A percentile compares a stretch with the other conserved stretches of the same genome.
Evolutionary conservation across 192 early-diverging fungal species (phyloP).

Genomic region (Dissophora ornata): DNA sequence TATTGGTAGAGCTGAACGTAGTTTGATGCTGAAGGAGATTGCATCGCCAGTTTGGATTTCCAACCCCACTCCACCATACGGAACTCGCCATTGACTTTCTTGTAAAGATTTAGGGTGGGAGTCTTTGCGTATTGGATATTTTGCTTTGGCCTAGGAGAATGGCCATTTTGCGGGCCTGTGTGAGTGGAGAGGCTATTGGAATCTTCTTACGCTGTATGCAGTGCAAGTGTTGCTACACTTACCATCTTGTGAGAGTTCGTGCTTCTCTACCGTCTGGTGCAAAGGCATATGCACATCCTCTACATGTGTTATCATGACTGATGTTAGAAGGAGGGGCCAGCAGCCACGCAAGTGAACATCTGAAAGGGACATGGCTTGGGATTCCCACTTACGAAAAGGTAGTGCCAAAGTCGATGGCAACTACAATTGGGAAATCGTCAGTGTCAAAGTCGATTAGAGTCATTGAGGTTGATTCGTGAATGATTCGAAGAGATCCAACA

Average conservation of each 20-base stretch:
- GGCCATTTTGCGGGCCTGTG: neutral
- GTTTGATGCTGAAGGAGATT: slow-evolving; percentile 18
- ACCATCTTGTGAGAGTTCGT: slow-evolving; percentile 17
- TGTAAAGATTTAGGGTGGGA: slow-evolving; percentile 54
- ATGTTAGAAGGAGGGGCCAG: neutral
- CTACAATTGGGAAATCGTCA: slow-evolving; percentile 28
- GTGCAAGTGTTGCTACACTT: neutral
- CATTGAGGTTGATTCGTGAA: slow-evolving; percentile 8
- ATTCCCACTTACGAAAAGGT: slow-evolving; percentile 23
- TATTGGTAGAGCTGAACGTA: slow-evolving; percentile 41
- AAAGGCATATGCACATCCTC: slow-evolving; percentile 34
- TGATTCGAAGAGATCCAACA: too few species aligned
- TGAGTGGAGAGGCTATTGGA: neutral
- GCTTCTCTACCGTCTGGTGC: slow-evolving; percentile 19
- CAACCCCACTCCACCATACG: slow-evolving; percentile 54
- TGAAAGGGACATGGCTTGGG: neutral
- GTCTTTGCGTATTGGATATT: slow-evolving; percentile 53
- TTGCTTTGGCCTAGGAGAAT: slow-evolving; percentile 40
- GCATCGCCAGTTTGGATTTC: slow-evolving; percentile 38
- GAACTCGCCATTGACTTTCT: slow-evolving; percentile 28
- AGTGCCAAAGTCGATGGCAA: slow-evolving; percentile 34
- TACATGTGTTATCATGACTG: too few species aligned
- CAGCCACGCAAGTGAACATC: too few species aligned
- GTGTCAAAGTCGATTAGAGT: slow-evolving; percentile 14
- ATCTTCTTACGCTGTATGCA: neutral